phyloP scores from a whole-genome alignment of 805 yeast species.

The Candida xiaguanensis region DNA sequence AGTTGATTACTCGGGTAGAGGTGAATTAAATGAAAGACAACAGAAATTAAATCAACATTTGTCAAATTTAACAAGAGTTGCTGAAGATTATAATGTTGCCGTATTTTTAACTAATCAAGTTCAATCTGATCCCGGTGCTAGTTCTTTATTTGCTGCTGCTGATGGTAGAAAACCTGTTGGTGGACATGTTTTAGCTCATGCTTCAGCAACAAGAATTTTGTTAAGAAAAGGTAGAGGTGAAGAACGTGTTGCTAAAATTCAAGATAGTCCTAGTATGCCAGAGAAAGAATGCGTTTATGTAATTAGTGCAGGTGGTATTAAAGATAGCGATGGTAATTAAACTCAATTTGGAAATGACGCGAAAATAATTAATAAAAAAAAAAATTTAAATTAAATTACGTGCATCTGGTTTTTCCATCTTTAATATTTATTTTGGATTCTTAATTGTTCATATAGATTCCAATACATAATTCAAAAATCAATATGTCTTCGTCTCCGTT shows the following conservation, averaged over 20 bases:
- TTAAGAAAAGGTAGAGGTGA: constrained; percentile 16
- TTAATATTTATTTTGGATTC: too few relatives aligned
- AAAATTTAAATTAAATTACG: not conserved
- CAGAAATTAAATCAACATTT: constrained; percentile 16
- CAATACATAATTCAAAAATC: not conserved
- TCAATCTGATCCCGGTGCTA: constrained; percentile 17
- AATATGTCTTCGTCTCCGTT: constrained; percentile 31
- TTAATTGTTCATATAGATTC: too few relatives aligned
- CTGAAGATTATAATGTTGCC: constrained; percentile 16
- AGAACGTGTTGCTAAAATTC: constrained; percentile 15
- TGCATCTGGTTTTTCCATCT: constrained; percentile 1
- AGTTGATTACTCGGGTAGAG: constrained; percentile 15
- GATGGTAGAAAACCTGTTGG: constrained; percentile 17
- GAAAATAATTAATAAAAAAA: constrained; percentile 8
- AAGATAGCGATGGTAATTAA: constrained; percentile 13
- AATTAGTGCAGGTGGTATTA: constrained; percentile 14
- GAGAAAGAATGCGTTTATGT: constrained; percentile 16
- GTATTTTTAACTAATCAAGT: constrained; percentile 16
- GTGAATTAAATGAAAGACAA: constrained; percentile 16
- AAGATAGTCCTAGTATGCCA: constrained; percentile 16
- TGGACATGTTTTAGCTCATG: constrained; percentile 16
- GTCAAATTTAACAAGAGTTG: constrained; percentile 11
- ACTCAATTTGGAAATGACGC: constrained; percentile 29
- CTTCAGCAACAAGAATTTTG: constrained; percentile 15
- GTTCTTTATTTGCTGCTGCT: constrained; percentile 15